Base-by-base conservation (phyloP, 1,139 yeast genomes). In the Fermentozyma sake region DNA sequence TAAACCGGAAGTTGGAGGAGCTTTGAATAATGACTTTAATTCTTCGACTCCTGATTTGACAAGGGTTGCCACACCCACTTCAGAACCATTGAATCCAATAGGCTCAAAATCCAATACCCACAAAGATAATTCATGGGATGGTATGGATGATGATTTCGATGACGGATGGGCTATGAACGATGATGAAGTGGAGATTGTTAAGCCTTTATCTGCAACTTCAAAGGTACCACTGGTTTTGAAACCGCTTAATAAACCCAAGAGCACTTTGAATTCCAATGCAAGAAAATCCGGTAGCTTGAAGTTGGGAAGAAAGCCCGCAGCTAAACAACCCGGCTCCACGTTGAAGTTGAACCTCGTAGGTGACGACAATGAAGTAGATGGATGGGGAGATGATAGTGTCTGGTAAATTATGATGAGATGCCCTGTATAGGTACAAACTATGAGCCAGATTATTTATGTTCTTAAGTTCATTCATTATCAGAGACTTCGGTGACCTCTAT, bases 321-420 rank as follows among this genome's bases (percentile, higher is more conserved):
- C 40, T 29, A 43, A 45, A 20, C 50, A 58, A 2, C 50, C 58
- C 1, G 51, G 46, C 4, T 48, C 61, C 1, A 42, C 52, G 3
- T 46, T 69, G 23, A 63, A 67, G 24, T 47, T 69, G 30, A 57
- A 67, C 25, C 42, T 68, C 8, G 65, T 54, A 6, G 55, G 50
- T 10, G 69, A 59, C 9, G 63, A 59, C 6, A 69, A 62, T 13
- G 78, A 66, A 9, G 77, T 67, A 29, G 74, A 70, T 14, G 39
- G 33, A 0, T 76, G 82, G 79, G 83, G 74, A 19, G 67, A 47
- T 24, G 55, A 48, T 9, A 22, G 18, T 11, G 14, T 20, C 7
- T 47, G 60, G 44, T 41, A 21, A 32, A 15, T 17, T 34, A 20
- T 18, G 18, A 16, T 7, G 18, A 9, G 18, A 16, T 16, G 9